Conservation (phyloP, 1,139 yeast species). For the Debaryomycetaceae sp. region DNA sequence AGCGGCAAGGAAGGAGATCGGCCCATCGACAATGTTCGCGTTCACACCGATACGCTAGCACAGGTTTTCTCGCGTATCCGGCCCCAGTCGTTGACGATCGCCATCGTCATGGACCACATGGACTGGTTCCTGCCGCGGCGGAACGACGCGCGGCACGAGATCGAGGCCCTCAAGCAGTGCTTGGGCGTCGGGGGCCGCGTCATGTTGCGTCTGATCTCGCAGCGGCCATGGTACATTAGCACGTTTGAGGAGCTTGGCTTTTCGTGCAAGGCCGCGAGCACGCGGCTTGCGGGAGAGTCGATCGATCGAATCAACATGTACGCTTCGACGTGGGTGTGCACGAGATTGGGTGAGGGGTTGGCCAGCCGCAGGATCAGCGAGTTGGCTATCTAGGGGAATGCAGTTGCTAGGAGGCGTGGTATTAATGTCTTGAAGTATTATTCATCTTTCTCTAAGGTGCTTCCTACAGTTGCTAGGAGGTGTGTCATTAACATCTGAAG, state of each 20-base stretch:
- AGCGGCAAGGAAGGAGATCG: constrained; percentile 15
- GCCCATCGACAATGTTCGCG: constrained; percentile 56
- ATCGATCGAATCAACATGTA: constrained; percentile 82
- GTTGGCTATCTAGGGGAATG: constrained; percentile 20
- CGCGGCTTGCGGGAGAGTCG: constrained; percentile 48
- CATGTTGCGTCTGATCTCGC: constrained; percentile 65
- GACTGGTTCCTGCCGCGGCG: constrained; percentile 76
- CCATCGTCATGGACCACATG: constrained; percentile 86
- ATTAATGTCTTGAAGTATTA: not conserved
- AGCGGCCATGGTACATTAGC: constrained; percentile 66
- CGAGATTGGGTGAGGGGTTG: constrained; percentile 27
- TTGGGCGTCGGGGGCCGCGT: constrained; percentile 63
- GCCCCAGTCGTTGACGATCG: constrained; percentile 56
- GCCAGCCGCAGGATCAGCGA: constrained; percentile 29
- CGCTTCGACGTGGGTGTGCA: constrained; percentile 81
- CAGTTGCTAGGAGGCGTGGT: not conserved
- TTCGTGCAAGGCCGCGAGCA: constrained; percentile 56
- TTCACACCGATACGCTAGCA: constrained; percentile 71
- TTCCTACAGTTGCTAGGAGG: too few species aligned
- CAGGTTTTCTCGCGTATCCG: constrained; percentile 63
- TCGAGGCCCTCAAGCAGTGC: constrained; percentile 52
- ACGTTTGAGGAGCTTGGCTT: constrained; percentile 62
- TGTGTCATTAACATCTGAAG: too few species aligned
- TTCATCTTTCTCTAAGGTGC: not conserved
- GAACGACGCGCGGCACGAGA: constrained; percentile 54